Base-by-base conservation (phyloP, 148 eudicot species). In the Heliosperma pusillum region DNA sequence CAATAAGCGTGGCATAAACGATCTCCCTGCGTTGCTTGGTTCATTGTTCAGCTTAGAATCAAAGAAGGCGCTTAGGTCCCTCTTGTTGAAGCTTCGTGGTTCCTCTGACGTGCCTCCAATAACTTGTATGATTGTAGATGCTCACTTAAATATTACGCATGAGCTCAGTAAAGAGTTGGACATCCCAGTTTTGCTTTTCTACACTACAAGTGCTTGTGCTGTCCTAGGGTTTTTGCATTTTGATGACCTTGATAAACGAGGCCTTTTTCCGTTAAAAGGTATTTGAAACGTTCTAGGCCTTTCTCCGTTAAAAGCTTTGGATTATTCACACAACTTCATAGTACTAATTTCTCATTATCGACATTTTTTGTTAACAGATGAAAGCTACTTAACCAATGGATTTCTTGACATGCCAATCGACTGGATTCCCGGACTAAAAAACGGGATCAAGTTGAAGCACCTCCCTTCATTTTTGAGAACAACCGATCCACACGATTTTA, bases 211-310 rank as follows among this genome's bases (percentile, higher is more conserved):
- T 60, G 78, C 79, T 67, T 81, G 82, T 69, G 82, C 82, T 16
- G 47, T 72, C 64, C 52, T 78, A 63, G 74, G 78, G 1, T 78
- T 68, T 45, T 30, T 33, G 24, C 71, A 73, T 24, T 79, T 40
- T 52, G 74, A 61, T 0, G 19, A 33, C 0, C 84, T 84, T 30
- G 3, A 58, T 13, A 64, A 73, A 1, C 72, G 62, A 30, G 78
- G 82, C 7, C 25, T 69, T 20, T 19, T 62, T 10, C 86, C 86
- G 0, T 80, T 84, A 5, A 81, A 84, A 84, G 86, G 86, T 84
- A 74, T 13, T 12, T 20, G 9, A 6, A 36, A 36, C 0, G 42
- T 36, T 36, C 42, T 29, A 29, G n/a, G n/a, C n/a, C 30, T 29
- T 3, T 3, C 30, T 29, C 30, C n/a, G n/a, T n/a, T n/a, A n/a